Evolutionary conservation across 805 yeast species (phyloP).

Genomic region (Suhomyces tanzawaensis): DNA sequence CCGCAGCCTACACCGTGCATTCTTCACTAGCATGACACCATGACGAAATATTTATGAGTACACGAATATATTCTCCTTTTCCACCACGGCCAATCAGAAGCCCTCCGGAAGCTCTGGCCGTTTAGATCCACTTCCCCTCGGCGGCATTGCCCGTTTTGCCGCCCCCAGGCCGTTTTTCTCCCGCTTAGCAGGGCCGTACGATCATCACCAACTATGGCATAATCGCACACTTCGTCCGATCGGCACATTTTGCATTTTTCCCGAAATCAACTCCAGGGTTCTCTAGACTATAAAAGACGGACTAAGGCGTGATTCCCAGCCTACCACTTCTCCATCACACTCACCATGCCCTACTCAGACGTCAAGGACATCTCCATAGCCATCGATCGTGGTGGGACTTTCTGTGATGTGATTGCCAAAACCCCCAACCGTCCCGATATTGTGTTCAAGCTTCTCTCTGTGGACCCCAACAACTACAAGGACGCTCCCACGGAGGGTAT

Average conservation of each 20-base stretch:
- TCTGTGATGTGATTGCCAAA: conserved; percentile 68
- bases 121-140: too few relatives aligned
- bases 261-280: conserved; percentile 1
- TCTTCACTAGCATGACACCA: too few relatives aligned
- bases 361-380: conserved; percentile 27
- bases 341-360: conserved; percentile 2
- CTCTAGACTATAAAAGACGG: neutral
- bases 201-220: too few relatives aligned
- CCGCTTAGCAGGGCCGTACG: too few relatives aligned
- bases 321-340: conserved; percentile 1
- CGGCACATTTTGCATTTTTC: neutral
- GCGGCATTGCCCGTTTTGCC: too few relatives aligned
- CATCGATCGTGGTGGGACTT: conserved; percentile 75
- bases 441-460: conserved; percentile 78
- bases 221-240: too few relatives aligned
- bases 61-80: too few relatives aligned
- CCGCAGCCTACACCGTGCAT: too few relatives aligned
- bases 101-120: too few relatives aligned
- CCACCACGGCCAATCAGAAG: too few relatives aligned
- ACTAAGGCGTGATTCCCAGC: conserved; percentile 1
- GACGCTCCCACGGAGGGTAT: conserved; percentile 96
- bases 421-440: conserved; percentile 54
- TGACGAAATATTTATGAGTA: too few relatives aligned
- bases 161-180: too few relatives aligned
- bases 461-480: conserved; percentile 79